phyloP scores from a whole-genome alignment of 208 protist genomes.

The Trichomonas vaginalis region DNA sequence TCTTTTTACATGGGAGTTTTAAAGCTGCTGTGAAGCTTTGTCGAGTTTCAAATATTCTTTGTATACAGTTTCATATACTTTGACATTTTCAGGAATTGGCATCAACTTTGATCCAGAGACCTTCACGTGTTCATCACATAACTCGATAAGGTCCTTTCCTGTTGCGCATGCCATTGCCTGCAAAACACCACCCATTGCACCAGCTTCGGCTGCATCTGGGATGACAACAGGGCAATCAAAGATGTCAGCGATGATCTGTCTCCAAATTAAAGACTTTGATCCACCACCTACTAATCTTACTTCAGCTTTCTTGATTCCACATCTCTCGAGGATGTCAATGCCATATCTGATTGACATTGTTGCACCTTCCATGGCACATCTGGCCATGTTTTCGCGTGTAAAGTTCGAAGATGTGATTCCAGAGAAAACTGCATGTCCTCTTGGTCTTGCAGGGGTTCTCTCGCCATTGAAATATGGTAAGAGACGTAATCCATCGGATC shows the following conservation, averaged over 20 bases:
- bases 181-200: neutral
- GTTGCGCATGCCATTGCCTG: neutral
- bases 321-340: neutral
- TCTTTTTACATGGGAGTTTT: no score
- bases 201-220: neutral
- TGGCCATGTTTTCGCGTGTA: neutral
- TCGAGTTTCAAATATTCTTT: neutral
- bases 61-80: neutral
- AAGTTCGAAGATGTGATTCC: neutral
- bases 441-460: neutral
- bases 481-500: neutral
- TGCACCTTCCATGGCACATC: neutral
- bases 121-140: neutral
- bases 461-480: conserved; percentile 15
- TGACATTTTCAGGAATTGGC: neutral
- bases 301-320: neutral
- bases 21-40: neutral
- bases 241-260: neutral
- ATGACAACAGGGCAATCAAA: neutral
- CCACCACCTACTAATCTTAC: neutral
- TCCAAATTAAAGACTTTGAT: neutral
- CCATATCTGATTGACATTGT: neutral
- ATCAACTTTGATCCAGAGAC: neutral
- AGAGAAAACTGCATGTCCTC: neutral
- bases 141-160: neutral